Base-by-base conservation (phyloP, 75 land plant species). In the Sequoiadendron giganteum region DNA sequence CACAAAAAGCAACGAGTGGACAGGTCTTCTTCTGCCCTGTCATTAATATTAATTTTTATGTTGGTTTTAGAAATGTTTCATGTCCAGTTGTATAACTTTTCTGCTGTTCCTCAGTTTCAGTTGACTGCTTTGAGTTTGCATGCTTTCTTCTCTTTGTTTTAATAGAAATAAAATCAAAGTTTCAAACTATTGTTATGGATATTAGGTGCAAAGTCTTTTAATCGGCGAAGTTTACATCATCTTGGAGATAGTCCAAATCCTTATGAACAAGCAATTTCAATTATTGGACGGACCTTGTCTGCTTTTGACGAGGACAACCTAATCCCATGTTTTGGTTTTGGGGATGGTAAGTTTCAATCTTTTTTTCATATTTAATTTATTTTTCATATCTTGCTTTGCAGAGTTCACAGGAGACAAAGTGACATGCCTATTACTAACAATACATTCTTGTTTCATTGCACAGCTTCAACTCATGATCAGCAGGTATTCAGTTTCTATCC, bases 251-350 rank as follows among this genome's bases (percentile, higher is more conserved):
- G 85, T 25, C 94, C 90, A 76, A 96, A 96, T 86, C 98, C 98
- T 30, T 96, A 96, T 84, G 96, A 96, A 73, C 92, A 94, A 88
- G 98, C 98, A 40, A 88, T 96, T 81, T 89, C 95, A 19, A 96
- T 96, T 30, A 93, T 96, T 88, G 98, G 97, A 25, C 87, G 89
- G 84, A 96, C 98, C 55, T 88, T 96, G 25, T 90, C 95, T 38
- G 82, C 84, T 13, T 96, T 96, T 90, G 96, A 96, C 87, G 98
- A 96, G 45, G 98, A 96, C 86, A 96, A 96, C 79, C 85, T 96
- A 45, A 96, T 96, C 76, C 98, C 95, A 8, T 95, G 95, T 42
- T 95, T 94, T 81, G 97, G 97, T 48, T 96, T 94, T 89, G 96
- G 98, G 72, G 98, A 95, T 91, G 94, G 97, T 93, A 30, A 73